Evolutionary conservation across 768 basidiomycete species (phyloP), one percentile per base, ranked within the genome.

Genomic region (Hericium rajendrae): DNA sequence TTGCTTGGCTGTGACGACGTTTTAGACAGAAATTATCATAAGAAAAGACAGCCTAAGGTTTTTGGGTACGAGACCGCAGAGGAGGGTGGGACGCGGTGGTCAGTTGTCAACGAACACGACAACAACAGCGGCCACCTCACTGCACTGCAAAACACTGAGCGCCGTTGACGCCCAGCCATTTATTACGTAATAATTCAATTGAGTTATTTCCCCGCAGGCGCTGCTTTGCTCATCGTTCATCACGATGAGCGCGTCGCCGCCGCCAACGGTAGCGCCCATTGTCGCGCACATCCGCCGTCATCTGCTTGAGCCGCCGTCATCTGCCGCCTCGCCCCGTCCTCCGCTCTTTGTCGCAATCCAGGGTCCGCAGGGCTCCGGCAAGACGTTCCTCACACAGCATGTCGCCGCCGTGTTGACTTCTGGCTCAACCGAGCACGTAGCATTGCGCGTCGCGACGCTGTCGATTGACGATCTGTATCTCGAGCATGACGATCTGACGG

Each of bases 311-410:
- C 72, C 20, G 38, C 63, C 38, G 67, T 59, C 52, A 54, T 57
- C 55, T 24, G 54, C 18, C 9, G 8, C 57, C n/a, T 48, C 24
- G n/a, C 26, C 43, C 9, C 51, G 13, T 11, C 67, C 69, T 22
- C 93, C 94, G 3, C 73, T 97, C 15, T 87, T 97, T 59, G 82
- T 94, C 12, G 93, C 85, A 2, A 66, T 97, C 15, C 94, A 97
- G 72, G 94, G 94, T 0, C 93, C 94, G 0, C 94, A 97, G 70
- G 94, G 94, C 11, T 89, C 88, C 54, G 94, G 94, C 38, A 98
- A 98, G 74, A 87, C 93, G 0, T 91, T 80, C 66, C 76, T 92
- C 26, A 83, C 89, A 4, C 75, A 77, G 5, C 78, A 75, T 28
- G 74, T 94, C 28, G 68, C 78, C 65, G 59, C 66, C 11, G 48